phyloP scores from a whole-genome alignment of 768 basidiomycete genomes.

The Tulasnella sp. region DNA sequence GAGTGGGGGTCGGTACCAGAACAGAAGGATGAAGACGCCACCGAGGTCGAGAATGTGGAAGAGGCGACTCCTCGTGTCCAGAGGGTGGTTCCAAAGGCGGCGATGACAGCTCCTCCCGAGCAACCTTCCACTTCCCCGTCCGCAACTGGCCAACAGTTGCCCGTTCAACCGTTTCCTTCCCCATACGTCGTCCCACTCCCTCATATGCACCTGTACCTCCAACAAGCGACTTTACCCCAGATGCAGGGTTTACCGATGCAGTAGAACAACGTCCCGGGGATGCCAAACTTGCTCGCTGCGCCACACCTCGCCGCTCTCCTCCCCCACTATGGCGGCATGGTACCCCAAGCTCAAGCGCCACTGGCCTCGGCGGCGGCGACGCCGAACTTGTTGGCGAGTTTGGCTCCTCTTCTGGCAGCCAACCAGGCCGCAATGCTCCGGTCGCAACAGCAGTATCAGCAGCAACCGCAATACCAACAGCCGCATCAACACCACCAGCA shows the following conservation, averaged over 20 bases:
- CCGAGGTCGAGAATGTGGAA: too few species aligned
- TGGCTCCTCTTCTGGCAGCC: neutral
- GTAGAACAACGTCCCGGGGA: neutral
- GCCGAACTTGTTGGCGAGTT: neutral
- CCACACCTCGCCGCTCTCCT: neutral
- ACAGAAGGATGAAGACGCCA: neutral
- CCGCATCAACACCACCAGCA: neutral
- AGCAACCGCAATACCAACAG: neutral
- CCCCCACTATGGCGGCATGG: neutral
- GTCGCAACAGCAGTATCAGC: too few species aligned
- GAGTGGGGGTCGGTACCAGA: neutral
- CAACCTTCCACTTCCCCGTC: neutral
- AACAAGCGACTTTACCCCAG: neutral
- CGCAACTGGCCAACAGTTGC: neutral
- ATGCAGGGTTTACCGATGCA: neutral
- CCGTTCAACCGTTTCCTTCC: neutral
- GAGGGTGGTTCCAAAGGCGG: neutral
- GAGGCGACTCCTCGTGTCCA: neutral
- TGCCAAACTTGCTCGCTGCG: neutral
- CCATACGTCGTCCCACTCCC: neutral
- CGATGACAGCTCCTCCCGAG: neutral
- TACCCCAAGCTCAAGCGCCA: neutral
- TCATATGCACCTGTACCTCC: neutral
- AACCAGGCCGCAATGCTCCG: too few species aligned
- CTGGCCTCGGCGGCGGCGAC: neutral